Conservation (phyloP, 2,329 filamentous ascomycete species). For the Colletotrichum eremochloae region DNA sequence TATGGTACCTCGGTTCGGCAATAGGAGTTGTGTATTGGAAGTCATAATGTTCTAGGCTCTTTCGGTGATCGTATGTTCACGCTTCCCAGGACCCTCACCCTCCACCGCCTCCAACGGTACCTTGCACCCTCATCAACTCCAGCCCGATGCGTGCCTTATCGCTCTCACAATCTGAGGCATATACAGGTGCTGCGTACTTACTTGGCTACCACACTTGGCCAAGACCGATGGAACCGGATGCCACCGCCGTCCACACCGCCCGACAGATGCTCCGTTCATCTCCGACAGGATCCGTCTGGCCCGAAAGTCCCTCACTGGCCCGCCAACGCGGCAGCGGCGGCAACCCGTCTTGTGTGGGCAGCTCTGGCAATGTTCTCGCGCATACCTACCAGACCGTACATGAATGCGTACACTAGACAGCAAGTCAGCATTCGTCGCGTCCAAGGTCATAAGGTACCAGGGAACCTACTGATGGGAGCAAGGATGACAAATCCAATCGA, state of each 20-base stretch:
- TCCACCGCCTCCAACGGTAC: slow-evolving; percentile 36
- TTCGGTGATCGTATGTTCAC: slow-evolving; percentile 37
- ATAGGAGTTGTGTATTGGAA: slow-evolving; percentile 35
- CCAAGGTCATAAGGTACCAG: slow-evolving; percentile 14
- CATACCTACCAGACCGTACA: slow-evolving; percentile 64
- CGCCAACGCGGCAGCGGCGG: slow-evolving; percentile 37
- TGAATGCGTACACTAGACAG: slow-evolving; percentile 59
- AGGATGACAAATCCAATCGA: slow-evolving; percentile 60
- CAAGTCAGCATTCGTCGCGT: slow-evolving; percentile 20
- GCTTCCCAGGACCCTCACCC: slow-evolving; percentile 10
- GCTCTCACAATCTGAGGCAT: slow-evolving; percentile 33
- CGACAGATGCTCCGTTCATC: slow-evolving; percentile 38
- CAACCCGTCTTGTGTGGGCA: slow-evolving; percentile 35
- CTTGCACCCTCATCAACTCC: slow-evolving; percentile 17
- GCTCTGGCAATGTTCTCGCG: slow-evolving; percentile 56
- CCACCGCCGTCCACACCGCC: slow-evolving; percentile 41
- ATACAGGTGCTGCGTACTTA: background rate
- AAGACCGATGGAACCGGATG: slow-evolving; percentile 38
- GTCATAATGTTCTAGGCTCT: slow-evolving; percentile 38
- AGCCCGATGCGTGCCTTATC: slow-evolving; percentile 36
- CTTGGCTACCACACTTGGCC: slow-evolving; percentile 32
- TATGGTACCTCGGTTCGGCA: slow-evolving; percentile 19
- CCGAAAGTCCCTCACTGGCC: slow-evolving; percentile 42
- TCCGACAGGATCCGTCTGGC: slow-evolving; percentile 41
- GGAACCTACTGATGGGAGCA: slow-evolving; percentile 60